Conservation (phyloP, 1,284 basidiomycete species). For the Puccinia polysora region DNA sequence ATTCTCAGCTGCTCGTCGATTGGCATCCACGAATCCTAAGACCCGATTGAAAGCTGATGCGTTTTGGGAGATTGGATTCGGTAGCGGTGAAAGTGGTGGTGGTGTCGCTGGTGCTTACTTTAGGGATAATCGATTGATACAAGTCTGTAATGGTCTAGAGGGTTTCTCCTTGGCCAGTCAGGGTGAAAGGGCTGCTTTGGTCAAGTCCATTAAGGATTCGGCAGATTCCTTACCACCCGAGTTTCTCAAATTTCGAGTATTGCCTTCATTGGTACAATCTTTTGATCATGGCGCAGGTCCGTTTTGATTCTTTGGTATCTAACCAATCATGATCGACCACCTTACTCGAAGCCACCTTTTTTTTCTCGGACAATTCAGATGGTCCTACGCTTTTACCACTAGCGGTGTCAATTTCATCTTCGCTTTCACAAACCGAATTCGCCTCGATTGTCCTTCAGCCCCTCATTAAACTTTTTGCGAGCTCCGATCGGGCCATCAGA, state of each 20-base stretch:
- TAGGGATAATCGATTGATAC: constrained; percentile 72
- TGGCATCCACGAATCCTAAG: constrained; percentile 81
- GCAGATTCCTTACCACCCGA: constrained; percentile 75
- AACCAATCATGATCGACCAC: not conserved
- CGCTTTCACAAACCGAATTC: constrained; percentile 68
- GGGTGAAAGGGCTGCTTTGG: constrained; percentile 62
- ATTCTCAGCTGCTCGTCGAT: constrained; percentile 76
- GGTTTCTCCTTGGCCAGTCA: constrained; percentile 80
- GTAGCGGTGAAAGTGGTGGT: constrained; percentile 26
- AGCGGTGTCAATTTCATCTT: constrained; percentile 39
- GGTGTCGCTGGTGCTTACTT: constrained; percentile 68
- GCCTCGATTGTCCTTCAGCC: constrained; percentile 66
- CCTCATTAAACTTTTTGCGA: constrained; percentile 74
- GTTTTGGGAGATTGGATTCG: constrained; percentile 61
- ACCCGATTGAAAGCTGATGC: constrained; percentile 68
- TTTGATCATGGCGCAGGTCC: constrained; percentile 70
- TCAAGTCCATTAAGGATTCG: constrained; percentile 66
- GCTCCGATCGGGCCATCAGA: constrained; percentile 82
- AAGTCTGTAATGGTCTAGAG: constrained; percentile 78
- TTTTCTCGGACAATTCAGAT: no score
- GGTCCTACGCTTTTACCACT: constrained; percentile 40
- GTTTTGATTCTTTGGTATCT: not conserved
- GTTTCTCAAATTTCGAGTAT: constrained; percentile 76
- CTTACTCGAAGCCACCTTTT: not conserved
- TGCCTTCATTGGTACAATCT: constrained; percentile 79